These are phyloP conservation scores for Westerdykella aurantiaca DNA, from an alignment of 2,329 filamentous ascomycete genomes.

Conservation along the genomic window DNA sequence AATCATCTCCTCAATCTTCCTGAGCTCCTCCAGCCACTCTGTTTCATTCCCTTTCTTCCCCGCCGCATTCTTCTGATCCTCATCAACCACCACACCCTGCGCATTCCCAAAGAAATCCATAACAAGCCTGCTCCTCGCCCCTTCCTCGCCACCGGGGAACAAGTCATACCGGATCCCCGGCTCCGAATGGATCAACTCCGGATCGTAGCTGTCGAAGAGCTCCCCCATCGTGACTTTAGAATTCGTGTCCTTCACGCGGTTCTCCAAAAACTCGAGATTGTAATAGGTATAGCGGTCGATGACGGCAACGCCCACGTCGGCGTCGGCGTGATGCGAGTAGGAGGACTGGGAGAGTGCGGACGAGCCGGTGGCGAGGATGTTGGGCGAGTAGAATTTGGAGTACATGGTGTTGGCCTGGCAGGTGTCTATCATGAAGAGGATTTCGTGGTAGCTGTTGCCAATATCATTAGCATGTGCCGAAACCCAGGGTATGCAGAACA, in stretches of 20 bases:
- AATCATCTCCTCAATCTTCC: constrained; percentile 60
- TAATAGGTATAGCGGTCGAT: constrained; percentile 99
- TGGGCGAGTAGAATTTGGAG: constrained; percentile 93
- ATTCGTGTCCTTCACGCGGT: constrained; percentile 75
- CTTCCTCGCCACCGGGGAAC: constrained; percentile 77
- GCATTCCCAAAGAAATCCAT: constrained; percentile 99
- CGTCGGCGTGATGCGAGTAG: constrained; percentile 96
- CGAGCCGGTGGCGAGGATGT: constrained; percentile 96
- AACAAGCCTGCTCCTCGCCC: constrained; percentile 71
- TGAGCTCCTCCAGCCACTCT: constrained; percentile 61
- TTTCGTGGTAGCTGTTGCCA: constrained; percentile 74
- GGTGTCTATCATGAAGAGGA: constrained; percentile 99
- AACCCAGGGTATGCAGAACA: not conserved
- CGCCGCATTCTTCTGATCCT: constrained; percentile 36
- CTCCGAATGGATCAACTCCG: constrained; percentile 86
- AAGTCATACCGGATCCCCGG: constrained; percentile 91
- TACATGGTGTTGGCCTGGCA: constrained; percentile 99
- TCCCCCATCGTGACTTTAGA: constrained; percentile 89
- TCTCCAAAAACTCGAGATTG: constrained; percentile 93
- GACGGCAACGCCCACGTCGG: constrained; percentile 94
- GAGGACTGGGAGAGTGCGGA: constrained; percentile 93
- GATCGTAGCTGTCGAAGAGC: constrained; percentile 93
- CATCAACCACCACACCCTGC: constrained; percentile 87
- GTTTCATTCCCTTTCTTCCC: constrained; percentile 41
- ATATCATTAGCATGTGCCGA: constrained; percentile 1